These are phyloP conservation scores for Arachnopeziza araneosa DNA, from an alignment of 2,329 filamentous ascomycete species.

Conservation along the genomic window DNA sequence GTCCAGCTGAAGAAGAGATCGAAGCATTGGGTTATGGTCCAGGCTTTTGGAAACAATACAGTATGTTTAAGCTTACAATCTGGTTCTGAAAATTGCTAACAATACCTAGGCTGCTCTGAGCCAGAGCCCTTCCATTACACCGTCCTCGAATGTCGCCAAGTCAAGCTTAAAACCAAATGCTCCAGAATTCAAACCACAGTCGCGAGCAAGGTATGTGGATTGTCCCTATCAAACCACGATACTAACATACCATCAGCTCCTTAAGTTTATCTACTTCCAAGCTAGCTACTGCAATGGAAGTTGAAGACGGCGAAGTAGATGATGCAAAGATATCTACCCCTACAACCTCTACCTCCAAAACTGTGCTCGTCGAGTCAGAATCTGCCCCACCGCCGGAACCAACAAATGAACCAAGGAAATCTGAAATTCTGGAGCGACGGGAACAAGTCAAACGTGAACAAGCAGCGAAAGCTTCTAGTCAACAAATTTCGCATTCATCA, in stretches of 20 bases:
- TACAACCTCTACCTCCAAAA: slow-evolving; percentile 1
- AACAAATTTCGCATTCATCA: slow-evolving; percentile 7
- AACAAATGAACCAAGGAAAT: slow-evolving; percentile 19
- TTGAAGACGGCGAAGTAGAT: slow-evolving; percentile 69
- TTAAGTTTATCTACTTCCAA: slow-evolving; percentile 30
- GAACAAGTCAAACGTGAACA: slow-evolving; percentile 26
- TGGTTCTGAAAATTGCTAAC: not conserved
- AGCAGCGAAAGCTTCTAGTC: slow-evolving; percentile 19
- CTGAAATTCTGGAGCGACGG: slow-evolving; percentile 24
- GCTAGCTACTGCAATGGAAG: slow-evolving; percentile 38
- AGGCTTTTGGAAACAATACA: slow-evolving; percentile 52
- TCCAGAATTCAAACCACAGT: slow-evolving; percentile 56
- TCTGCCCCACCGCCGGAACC: slow-evolving; percentile 3
- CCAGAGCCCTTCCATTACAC: slow-evolving; percentile 11
- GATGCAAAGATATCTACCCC: slow-evolving; percentile 42
- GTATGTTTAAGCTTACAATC: not conserved
- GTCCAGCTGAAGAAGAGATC: slow-evolving; percentile 64
- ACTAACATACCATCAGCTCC: slow-evolving; percentile 32
- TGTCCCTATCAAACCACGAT: not conserved
- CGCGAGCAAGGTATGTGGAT: slow-evolving; percentile 28
- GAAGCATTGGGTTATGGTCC: slow-evolving; percentile 66
- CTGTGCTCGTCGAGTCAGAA: slow-evolving; percentile 6
- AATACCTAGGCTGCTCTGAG: slow-evolving; percentile 2
- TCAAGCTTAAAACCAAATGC: slow-evolving; percentile 53
- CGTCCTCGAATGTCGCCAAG: slow-evolving; percentile 15